Evolutionary conservation across 805 yeast genomes (phyloP).

Genomic region (Candida ortonii): DNA sequence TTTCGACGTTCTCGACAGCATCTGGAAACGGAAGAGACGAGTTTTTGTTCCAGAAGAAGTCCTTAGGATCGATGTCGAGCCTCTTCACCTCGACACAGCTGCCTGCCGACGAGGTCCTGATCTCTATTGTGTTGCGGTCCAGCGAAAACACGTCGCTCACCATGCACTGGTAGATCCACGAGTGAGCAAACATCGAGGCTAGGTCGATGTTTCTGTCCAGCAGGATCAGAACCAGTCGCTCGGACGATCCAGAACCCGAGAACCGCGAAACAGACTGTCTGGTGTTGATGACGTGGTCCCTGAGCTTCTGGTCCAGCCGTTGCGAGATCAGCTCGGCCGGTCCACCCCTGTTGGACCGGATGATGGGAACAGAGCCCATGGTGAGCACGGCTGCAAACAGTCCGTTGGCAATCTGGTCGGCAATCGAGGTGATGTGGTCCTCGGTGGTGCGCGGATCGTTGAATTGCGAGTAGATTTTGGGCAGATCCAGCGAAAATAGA

Average conservation of each 20-base stretch:
- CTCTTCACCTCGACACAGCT: conserved; percentile 46
- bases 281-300: conserved; percentile 81
- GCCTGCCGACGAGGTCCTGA: conserved; percentile 37
- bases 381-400: conserved; percentile 78
- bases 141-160: conserved; percentile 87
- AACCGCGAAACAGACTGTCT: conserved; percentile 28
- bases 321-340: conserved; percentile 94
- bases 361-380: conserved; percentile 77
- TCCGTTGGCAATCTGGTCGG: conserved; percentile 74
- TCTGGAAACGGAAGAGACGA: conserved; percentile 93
- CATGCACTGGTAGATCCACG: conserved; percentile 97
- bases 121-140: conserved; percentile 75
- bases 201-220: conserved; percentile 88
- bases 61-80: conserved; percentile 89
- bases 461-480: conserved; percentile 62
- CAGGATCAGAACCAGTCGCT: conserved; percentile 73
- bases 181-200: conserved; percentile 91
- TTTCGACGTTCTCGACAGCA: conserved; percentile 95
- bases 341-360: conserved; percentile 87
- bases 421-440: conserved; percentile 63
- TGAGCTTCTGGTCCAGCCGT: conserved; percentile 74
- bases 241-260: conserved; percentile 24
- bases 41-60: conserved; percentile 87
- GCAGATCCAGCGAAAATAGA: conserved; percentile 73
- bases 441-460: conserved; percentile 74